Conservation (phyloP, 2,329 filamentous ascomycete genomes). For the Leptographium flavum region DNA sequence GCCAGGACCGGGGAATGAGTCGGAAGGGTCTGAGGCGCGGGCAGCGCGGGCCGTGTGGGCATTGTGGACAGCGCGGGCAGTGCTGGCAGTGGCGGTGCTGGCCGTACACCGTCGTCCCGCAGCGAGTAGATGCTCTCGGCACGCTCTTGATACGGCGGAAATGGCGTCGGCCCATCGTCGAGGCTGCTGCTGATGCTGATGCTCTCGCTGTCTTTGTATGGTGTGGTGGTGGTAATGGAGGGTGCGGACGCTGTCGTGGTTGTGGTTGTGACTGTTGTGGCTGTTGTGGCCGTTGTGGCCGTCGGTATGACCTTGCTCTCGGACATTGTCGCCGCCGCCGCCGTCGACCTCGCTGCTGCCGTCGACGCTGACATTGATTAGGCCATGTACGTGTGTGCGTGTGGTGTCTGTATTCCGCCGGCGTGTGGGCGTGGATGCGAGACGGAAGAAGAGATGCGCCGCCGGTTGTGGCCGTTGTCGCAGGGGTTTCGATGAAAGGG, state of each 20-base stretch:
- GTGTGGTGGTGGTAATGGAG: neutral
- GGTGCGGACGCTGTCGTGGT: neutral
- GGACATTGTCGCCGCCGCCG: neutral
- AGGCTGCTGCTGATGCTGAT: neutral
- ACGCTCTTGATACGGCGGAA: neutral
- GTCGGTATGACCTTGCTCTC: neutral
- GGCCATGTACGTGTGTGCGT: neutral
- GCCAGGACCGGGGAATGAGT: too few species aligned
- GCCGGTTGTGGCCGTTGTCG: too few species aligned
- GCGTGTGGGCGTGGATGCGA: neutral
- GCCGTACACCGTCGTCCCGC: neutral
- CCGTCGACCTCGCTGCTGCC: neutral
- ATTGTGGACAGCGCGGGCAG: neutral
- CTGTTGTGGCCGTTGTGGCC: neutral
- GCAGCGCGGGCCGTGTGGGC: neutral
- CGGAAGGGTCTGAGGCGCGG: too few species aligned
- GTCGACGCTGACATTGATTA: neutral
- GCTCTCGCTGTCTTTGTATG: neutral
- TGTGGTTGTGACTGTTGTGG: neutral
- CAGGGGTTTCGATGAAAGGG: too few species aligned
- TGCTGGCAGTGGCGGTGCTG: neutral
- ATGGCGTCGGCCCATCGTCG: neutral
- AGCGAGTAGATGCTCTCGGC: neutral
- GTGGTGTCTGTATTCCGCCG: neutral
- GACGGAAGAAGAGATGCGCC: too few species aligned